Conservation (phyloP, 2,329 filamentous ascomycete genomes). For the Dichotomopilus funicola region DNA sequence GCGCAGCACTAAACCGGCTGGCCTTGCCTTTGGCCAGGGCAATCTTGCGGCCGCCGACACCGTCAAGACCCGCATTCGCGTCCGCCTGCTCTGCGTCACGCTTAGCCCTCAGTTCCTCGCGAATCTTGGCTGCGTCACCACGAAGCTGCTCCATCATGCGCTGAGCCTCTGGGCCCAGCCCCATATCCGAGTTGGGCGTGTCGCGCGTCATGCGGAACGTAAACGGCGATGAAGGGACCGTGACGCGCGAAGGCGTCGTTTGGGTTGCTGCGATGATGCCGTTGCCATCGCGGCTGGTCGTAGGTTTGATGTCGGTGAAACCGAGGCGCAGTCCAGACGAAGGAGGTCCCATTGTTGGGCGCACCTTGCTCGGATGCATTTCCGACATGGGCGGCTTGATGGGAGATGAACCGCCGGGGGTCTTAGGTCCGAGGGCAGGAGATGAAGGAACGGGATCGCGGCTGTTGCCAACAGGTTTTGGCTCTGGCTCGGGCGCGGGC, state of each 20-base stretch:
- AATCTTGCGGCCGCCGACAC: constrained; percentile 57
- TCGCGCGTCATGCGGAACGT: constrained; percentile 56
- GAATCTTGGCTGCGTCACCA: constrained; percentile 64
- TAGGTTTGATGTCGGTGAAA: constrained; percentile 67
- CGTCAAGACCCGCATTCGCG: constrained; percentile 29
- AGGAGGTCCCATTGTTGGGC: constrained; percentile 66
- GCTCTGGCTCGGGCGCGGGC: not conserved
- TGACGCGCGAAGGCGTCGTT: constrained; percentile 58
- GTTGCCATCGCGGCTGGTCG: constrained; percentile 38
- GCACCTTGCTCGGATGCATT: constrained; percentile 85
- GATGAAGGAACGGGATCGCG: constrained; percentile 31
- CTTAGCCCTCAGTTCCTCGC: constrained; percentile 58
- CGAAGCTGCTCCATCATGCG: constrained; percentile 61
- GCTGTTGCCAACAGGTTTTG: constrained; percentile 18
- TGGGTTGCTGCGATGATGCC: constrained; percentile 39
- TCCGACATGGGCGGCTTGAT: constrained; percentile 68
- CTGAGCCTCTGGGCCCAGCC: constrained; percentile 56
- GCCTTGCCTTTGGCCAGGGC: constrained; percentile 73
- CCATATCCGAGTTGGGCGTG: constrained; percentile 34
- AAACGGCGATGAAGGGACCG: constrained; percentile 52
- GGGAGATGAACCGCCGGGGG: constrained; percentile 59
- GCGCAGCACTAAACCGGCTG: constrained; percentile 73
- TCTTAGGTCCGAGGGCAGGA: constrained; percentile 35
- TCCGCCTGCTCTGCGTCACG: constrained; percentile 49
- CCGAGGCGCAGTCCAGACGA: constrained; percentile 78